A percentile compares a stretch with the other conserved stretches of the same genome.
Conservation (phyloP, 176 grass and related monocot species). For the Cenchrus americanus region DNA sequence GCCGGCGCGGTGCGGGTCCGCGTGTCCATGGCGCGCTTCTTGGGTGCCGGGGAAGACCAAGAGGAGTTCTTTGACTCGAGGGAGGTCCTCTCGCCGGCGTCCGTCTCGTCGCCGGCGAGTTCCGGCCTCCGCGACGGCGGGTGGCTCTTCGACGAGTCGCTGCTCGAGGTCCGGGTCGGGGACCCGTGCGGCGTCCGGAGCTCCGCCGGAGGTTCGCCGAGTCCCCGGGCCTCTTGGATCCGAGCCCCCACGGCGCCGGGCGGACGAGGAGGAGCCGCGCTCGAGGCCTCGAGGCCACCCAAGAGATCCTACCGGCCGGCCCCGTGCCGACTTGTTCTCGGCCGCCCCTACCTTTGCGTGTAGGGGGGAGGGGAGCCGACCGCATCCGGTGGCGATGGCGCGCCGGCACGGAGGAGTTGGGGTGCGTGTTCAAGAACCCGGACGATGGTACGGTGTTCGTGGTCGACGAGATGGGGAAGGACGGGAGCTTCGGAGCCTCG, state of each 20-base stretch:
- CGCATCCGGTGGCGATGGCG: not conserved
- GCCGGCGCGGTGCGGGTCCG: not conserved
- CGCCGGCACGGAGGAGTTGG: slow-evolving; percentile 30
- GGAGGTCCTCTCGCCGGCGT: slow-evolving; percentile 68
- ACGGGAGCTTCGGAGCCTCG: slow-evolving; percentile 68
- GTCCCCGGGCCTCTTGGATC: slow-evolving; percentile 58
- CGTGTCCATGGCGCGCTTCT: slow-evolving; percentile 52
- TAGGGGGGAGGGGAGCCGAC: slow-evolving; percentile 16
- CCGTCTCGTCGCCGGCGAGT: slow-evolving; percentile 49
- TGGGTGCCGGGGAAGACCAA: slow-evolving; percentile 26
- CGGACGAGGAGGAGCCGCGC: slow-evolving; percentile 24
- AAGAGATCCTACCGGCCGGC: slow-evolving; percentile 39
- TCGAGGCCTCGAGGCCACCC: slow-evolving; percentile 12
- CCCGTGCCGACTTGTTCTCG: not conserved
- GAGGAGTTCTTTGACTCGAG: slow-evolving; percentile 86
- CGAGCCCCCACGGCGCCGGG: not conserved
- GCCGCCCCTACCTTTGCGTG: not conserved
- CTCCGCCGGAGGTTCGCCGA: slow-evolving; percentile 60
- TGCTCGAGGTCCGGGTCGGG: slow-evolving; percentile 62
- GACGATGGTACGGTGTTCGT: slow-evolving; percentile 79
- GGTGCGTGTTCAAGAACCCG: slow-evolving; percentile 73
- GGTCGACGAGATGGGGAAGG: slow-evolving; percentile 61
- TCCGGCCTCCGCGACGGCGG: slow-evolving; percentile 36
- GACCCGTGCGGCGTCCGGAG: slow-evolving; percentile 56
- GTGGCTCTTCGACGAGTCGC: slow-evolving; percentile 23